phyloP scores from a whole-genome alignment of 768 basidiomycete species.

The Amanita phalloides region DNA sequence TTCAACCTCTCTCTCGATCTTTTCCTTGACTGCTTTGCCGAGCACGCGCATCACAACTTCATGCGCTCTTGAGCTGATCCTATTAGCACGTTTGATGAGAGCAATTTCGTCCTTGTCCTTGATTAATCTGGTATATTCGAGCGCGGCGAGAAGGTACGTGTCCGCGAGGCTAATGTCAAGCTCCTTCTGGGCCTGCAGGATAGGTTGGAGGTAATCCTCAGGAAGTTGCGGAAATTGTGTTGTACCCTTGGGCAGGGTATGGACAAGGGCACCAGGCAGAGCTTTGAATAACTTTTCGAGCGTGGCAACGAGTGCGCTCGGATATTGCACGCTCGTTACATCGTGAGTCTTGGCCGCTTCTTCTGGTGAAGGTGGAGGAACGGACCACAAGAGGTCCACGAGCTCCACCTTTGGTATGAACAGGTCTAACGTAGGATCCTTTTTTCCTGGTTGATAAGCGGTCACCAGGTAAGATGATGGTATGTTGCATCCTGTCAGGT shows the following conservation, averaged over 20 bases:
- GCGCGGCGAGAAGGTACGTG: slow-evolving; percentile 58
- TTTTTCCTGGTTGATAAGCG: slow-evolving; percentile 37
- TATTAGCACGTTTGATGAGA: slow-evolving; percentile 69
- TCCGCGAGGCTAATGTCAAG: slow-evolving; percentile 34
- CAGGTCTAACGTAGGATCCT: slow-evolving; percentile 40
- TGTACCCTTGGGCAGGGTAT: slow-evolving; percentile 46
- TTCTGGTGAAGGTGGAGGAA: slow-evolving; percentile 60
- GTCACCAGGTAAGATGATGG: slow-evolving; percentile 63
- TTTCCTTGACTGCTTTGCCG: slow-evolving; percentile 57
- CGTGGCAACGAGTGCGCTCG: slow-evolving; percentile 30
- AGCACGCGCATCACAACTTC: slow-evolving; percentile 88
- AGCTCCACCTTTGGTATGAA: slow-evolving; percentile 72
- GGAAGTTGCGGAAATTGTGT: slow-evolving; percentile 44
- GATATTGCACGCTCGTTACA: slow-evolving; percentile 48
- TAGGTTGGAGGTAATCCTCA: slow-evolving; percentile 26
- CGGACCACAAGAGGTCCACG: slow-evolving; percentile 80
- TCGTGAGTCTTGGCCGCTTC: slow-evolving; percentile 43
- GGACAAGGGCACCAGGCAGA: slow-evolving; percentile 47
- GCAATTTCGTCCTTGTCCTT: slow-evolving; percentile 71
- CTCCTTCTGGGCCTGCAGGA: slow-evolving; percentile 21
- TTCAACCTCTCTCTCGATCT: slow-evolving; percentile 33
- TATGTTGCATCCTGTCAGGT: slow-evolving; percentile 71
- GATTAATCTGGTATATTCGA: slow-evolving; percentile 72
- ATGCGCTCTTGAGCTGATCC: slow-evolving; percentile 83
- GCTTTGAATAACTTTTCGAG: slow-evolving; percentile 37